Conservation (phyloP, 371 early-diverging fungal species). For the Circinella umbellata region DNA sequence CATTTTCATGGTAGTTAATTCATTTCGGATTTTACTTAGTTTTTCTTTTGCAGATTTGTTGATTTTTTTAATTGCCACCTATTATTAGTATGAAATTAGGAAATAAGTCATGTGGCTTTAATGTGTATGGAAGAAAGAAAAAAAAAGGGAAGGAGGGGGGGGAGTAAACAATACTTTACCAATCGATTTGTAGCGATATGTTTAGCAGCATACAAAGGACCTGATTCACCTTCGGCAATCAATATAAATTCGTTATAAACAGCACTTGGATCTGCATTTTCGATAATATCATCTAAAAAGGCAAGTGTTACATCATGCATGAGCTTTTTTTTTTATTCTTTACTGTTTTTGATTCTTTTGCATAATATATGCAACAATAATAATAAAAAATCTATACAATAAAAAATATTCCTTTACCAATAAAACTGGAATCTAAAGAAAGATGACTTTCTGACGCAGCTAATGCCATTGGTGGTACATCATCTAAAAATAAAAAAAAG, state of each 20-base stretch:
- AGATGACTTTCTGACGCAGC: constrained; percentile 28
- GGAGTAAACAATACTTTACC: too few relatives aligned
- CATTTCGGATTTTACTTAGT: constrained; percentile 71
- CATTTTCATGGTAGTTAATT: constrained; percentile 73
- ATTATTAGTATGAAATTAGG: too few relatives aligned
- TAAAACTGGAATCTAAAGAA: constrained; percentile 37
- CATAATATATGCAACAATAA: neutral
- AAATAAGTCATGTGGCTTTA: too few relatives aligned
- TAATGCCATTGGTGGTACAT: constrained; percentile 10
- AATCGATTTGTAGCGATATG: constrained; percentile 53
- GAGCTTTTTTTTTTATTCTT: too few relatives aligned
- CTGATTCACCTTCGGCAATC: constrained; percentile 84
- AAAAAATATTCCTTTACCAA: too few relatives aligned
- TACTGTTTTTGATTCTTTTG: too few relatives aligned
- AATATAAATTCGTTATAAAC: constrained; percentile 57
- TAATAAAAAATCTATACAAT: neutral
- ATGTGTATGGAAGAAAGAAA: too few relatives aligned
- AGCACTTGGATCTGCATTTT: constrained; percentile 51
- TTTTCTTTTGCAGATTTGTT: constrained; percentile 65
- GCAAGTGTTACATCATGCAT: neutral
- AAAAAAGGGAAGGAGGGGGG: too few relatives aligned
- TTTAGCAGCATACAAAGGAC: constrained; percentile 70
- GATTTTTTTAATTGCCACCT: constrained; percentile 79
- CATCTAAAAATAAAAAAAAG: too few relatives aligned
- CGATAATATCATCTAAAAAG: constrained; percentile 44